Conservation (phyloP, 257 asterid genomes). For the Solanum medicagineum region DNA sequence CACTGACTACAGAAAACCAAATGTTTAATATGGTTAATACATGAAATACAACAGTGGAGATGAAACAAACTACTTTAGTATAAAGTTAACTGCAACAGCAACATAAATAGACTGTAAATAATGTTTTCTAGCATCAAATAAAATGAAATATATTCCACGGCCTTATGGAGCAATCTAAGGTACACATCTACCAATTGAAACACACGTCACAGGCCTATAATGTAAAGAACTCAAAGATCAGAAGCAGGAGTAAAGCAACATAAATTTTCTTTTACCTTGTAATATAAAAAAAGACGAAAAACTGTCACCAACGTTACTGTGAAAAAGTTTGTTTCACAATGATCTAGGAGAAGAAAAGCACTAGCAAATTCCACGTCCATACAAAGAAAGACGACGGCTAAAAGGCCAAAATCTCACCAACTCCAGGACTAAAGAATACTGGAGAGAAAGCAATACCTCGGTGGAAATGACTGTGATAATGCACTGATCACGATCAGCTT, state of each 20-base stretch:
- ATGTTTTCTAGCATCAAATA: background rate
- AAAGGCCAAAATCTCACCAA: background rate
- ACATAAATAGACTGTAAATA: background rate
- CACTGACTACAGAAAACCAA: constrained; percentile 34
- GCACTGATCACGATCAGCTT: constrained; percentile 54
- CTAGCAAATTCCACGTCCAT: background rate
- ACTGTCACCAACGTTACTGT: background rate
- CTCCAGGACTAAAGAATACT: background rate
- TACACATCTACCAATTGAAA: background rate
- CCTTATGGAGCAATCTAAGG: background rate
- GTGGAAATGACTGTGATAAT: constrained; percentile 57
- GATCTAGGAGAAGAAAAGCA: background rate
- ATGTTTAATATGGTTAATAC: background rate
- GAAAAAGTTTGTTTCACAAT: background rate
- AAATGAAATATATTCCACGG: background rate
- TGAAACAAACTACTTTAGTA: background rate
- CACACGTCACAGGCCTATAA: background rate
- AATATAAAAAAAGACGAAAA: background rate
- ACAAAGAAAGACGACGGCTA: constrained; percentile 3
- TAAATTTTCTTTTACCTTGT: background rate
- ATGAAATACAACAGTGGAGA: background rate
- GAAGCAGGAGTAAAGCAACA: background rate
- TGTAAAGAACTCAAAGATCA: background rate
- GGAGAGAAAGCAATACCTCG: constrained; percentile 41
- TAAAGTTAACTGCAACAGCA: background rate